These are phyloP conservation scores for Pseudogymnoascus sp. DNA, from an alignment of 2,329 filamentous ascomycete species.

Conservation along the genomic window DNA sequence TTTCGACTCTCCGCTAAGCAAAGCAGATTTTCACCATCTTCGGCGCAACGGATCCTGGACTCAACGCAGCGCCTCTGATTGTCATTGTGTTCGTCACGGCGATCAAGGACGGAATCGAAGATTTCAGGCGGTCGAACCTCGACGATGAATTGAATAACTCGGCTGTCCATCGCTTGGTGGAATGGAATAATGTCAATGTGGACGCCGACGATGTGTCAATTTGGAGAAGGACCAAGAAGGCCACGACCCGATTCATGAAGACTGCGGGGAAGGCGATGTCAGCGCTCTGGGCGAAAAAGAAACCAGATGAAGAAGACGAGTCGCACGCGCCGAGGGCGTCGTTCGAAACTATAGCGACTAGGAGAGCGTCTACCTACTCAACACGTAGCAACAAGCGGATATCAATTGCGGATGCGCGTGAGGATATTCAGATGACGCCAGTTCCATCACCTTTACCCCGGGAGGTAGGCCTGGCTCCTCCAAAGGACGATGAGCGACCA, in stretches of 20 bases:
- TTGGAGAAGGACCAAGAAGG: slow-evolving; percentile 91
- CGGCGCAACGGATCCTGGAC: slow-evolving; percentile 79
- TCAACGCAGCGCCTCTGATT: slow-evolving; percentile 87
- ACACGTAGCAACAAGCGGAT: slow-evolving; percentile 23
- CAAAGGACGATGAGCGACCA: not conserved
- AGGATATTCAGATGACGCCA: slow-evolving; percentile 92
- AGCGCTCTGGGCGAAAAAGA: slow-evolving; percentile 44
- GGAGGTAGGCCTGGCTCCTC: slow-evolving; percentile 23
- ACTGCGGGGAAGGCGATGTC: not conserved
- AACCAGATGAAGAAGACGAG: slow-evolving; percentile 21
- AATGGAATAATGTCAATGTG: slow-evolving; percentile 91
- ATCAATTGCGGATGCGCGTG: slow-evolving; percentile 48
- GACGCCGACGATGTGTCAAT: slow-evolving; percentile 75
- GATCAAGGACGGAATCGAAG: slow-evolving; percentile 94
- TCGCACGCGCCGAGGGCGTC: slow-evolving; percentile 38
- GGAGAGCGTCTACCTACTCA: slow-evolving; percentile 34
- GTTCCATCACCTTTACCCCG: slow-evolving; percentile 73
- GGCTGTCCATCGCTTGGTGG: slow-evolving; percentile 78
- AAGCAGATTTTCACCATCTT: slow-evolving; percentile 91
- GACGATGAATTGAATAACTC: slow-evolving; percentile 96
- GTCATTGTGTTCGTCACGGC: slow-evolving; percentile 84
- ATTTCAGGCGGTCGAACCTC: slow-evolving; percentile 83
- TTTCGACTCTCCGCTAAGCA: slow-evolving; percentile 22
- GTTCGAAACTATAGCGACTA: slow-evolving; percentile 51
- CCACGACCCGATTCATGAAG: slow-evolving; percentile 41